Base-by-base conservation (phyloP, 352 stramenopile species). In the Phytophthora aleatoria region DNA sequence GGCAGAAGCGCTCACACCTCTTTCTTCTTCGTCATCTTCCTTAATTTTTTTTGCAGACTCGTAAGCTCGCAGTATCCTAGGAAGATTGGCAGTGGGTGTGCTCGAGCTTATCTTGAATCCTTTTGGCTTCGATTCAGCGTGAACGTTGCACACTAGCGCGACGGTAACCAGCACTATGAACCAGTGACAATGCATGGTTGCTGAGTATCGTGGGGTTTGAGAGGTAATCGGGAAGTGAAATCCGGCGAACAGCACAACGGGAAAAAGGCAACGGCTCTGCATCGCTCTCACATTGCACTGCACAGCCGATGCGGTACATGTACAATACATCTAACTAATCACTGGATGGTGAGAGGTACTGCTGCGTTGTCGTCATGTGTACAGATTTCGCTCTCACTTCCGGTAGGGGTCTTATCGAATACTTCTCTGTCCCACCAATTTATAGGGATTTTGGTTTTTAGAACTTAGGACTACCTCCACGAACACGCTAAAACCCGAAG, bases 11-110 rank as follows among this genome's bases (percentile, higher is more conserved):
- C 9, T 39, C 5, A 50, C 24, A 28, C 12, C 28, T 38, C 54
- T 55, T 47, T 69, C 60, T 26, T 57, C 48, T 4, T 56, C 24
- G 5, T 54, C 11, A 24, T 36, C 24, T 16, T 24, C 20, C 20
- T 20, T 20, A 20, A 20, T 20, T 20, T 20, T 0, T 20, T 20
- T 44, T 31, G n/a, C 7, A 33, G 11, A 15, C 5, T 39, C 39
- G 28, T 41, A 31, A 15, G 1, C 5, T 13, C 30, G 33, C 33
- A 38, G 5, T 10, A 38, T 10, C 30, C 30, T 54, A n/a, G 28
- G 33, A 5, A 43, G 4, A 33, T 33, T 45, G 10, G 44, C n/a
- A 11, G 31, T 44, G 16, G 11, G 48, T 10, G 33, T 3, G 33
- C 2, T 38, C 10, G 8, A 12, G 33, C 33, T 6, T 38, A 38